Conservation (phyloP, 495 filamentous ascomycete genomes). For the Penicillium herquei region DNA sequence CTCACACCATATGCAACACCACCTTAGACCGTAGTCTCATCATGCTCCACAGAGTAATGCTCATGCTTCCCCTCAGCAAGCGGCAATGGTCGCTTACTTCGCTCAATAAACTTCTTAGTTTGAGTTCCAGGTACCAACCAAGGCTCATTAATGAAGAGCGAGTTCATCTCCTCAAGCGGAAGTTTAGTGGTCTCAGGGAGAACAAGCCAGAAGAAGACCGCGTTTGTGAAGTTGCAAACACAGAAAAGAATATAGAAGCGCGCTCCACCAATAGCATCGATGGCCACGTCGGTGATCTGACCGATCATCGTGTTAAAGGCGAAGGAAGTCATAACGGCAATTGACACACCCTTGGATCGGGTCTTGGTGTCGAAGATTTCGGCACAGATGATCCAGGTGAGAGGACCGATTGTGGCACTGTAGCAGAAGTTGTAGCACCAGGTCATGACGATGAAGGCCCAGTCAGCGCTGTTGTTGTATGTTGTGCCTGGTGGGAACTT, state of each 20-base stretch:
- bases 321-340: slow-evolving; percentile 58
- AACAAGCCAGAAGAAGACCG: slow-evolving; percentile 58
- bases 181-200: slow-evolving; percentile 57
- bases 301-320: slow-evolving; percentile 67
- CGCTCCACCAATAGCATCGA: slow-evolving; percentile 40
- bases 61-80: slow-evolving; percentile 7
- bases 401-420: background rate
- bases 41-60: slow-evolving; percentile 1
- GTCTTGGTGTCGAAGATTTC: slow-evolving; percentile 64
- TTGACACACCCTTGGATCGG: slow-evolving; percentile 56
- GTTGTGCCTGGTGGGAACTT: background rate
- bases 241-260: slow-evolving; percentile 52
- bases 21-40: background rate
- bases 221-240: slow-evolving; percentile 36
- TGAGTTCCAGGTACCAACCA: slow-evolving; percentile 51
- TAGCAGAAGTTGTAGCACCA: slow-evolving; percentile 6
- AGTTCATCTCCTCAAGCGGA: slow-evolving; percentile 61
- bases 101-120: slow-evolving; percentile 4
- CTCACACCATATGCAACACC: too few species aligned
- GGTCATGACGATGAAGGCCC: slow-evolving; percentile 5
- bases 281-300: slow-evolving; percentile 54
- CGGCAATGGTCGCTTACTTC: slow-evolving; percentile 19
- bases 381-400: slow-evolving; percentile 41
- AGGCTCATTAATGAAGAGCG: slow-evolving; percentile 59
- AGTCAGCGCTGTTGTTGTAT: background rate